Evolutionary conservation across 2,329 filamentous ascomycete genomes (phyloP).

Genomic region (Trichoderma cornu-damae): DNA sequence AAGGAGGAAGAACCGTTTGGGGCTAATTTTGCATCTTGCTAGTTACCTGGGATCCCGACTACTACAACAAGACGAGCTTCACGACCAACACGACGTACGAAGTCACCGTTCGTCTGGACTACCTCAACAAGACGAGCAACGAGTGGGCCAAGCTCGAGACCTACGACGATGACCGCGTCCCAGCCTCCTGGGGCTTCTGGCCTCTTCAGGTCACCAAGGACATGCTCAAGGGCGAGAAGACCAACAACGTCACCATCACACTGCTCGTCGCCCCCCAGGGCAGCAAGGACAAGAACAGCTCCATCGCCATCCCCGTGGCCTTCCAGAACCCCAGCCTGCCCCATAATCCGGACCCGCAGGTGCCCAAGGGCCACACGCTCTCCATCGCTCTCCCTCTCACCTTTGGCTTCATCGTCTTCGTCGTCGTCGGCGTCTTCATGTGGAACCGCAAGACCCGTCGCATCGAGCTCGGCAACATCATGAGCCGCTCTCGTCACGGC

Average conservation of each 20-base stretch:
- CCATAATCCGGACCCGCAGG: slow-evolving; percentile 32
- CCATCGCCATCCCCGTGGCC: slow-evolving; percentile 39
- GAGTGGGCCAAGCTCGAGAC: slow-evolving; percentile 36
- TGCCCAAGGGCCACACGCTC: slow-evolving; percentile 38
- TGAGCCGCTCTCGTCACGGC: slow-evolving; percentile 42
- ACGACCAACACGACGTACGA: slow-evolving; percentile 29
- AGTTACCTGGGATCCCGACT: slow-evolving; percentile 55
- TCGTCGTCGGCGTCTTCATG: slow-evolving; percentile 52
- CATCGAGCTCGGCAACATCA: slow-evolving; percentile 49
- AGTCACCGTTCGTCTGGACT: slow-evolving; percentile 38
- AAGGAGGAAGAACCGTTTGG: neutral
- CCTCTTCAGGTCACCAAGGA: slow-evolving; percentile 39
- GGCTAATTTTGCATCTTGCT: neutral
- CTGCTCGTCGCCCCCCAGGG: slow-evolving; percentile 38
- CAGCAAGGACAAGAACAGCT: slow-evolving; percentile 35
- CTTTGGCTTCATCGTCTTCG: slow-evolving; percentile 43
- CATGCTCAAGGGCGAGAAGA: slow-evolving; percentile 35
- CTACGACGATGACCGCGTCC: slow-evolving; percentile 30
- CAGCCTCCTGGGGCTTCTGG: slow-evolving; percentile 45
- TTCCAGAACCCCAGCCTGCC: slow-evolving; percentile 34
- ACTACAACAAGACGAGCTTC: slow-evolving; percentile 38
- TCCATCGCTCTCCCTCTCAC: slow-evolving; percentile 50
- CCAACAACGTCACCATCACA: slow-evolving; percentile 46
- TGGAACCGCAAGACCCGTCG: slow-evolving; percentile 49
- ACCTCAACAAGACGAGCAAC: slow-evolving; percentile 35